These are phyloP conservation scores for Emmonsia crescens DNA, from an alignment of 2,329 filamentous ascomycete genomes.

Conservation along the genomic window DNA sequence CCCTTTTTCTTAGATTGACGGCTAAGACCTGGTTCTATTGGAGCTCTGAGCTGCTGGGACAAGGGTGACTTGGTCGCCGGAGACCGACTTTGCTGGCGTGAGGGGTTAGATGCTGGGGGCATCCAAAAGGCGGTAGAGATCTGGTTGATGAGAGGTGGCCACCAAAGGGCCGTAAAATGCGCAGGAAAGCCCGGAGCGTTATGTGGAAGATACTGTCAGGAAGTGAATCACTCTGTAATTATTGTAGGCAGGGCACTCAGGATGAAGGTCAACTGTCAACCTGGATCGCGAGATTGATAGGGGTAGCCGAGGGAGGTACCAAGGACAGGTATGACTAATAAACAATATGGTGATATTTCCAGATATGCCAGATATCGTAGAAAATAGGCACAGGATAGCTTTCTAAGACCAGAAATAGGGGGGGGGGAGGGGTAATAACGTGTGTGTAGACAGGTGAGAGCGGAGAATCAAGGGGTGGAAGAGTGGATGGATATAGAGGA, in stretches of 20 bases:
- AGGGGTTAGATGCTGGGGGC: constrained; percentile 32
- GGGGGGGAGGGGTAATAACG: not conserved
- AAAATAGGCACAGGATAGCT: not conserved
- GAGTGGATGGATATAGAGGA: not conserved
- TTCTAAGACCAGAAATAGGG: not conserved
- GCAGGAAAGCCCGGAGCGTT: not conserved
- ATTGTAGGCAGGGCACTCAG: not conserved
- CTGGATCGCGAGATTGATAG: not conserved
- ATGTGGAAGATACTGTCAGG: not conserved
- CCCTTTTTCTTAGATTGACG: constrained; percentile 32
- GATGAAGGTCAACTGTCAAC: not conserved
- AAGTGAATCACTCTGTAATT: not conserved
- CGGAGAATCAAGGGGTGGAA: not conserved
- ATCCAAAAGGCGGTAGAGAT: constrained; percentile 25
- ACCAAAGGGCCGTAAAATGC: constrained; percentile 19
- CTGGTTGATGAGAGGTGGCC: constrained; percentile 15
- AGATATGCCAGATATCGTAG: not conserved
- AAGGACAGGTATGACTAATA: not conserved
- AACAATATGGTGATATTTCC: not conserved
- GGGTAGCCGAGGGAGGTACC: not conserved
- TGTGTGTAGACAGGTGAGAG: not conserved
- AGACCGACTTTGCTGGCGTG: constrained; percentile 28
- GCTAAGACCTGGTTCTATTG: constrained; percentile 24
- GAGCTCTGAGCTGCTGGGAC: constrained; percentile 16
- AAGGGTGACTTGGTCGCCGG: constrained; percentile 23